These are phyloP conservation scores for Taiozyma sp. DNA, from an alignment of 1,139 yeast genomes.

Conservation along the genomic window DNA sequence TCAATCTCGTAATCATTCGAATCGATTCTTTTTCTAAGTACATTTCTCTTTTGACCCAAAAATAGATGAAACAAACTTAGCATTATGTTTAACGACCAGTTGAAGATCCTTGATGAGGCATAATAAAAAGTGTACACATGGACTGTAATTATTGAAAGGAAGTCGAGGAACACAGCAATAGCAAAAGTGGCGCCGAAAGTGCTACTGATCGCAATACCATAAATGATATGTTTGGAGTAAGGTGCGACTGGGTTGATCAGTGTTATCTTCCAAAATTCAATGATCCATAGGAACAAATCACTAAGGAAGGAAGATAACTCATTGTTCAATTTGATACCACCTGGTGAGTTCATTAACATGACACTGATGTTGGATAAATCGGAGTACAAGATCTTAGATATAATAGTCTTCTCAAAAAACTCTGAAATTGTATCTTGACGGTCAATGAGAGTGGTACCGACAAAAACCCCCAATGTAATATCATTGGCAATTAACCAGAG, in stretches of 20 bases:
- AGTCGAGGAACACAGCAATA: conserved; percentile 63
- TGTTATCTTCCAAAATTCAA: conserved; percentile 56
- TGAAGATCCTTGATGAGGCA: conserved; percentile 74
- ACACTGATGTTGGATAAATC: conserved; percentile 45
- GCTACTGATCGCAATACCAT: conserved; percentile 38
- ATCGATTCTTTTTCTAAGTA: conserved; percentile 81
- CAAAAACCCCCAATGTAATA: conserved; percentile 63
- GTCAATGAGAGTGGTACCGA: conserved; percentile 47
- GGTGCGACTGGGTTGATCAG: conserved; percentile 29
- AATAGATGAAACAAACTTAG: conserved; percentile 79
- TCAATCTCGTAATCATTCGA: conserved; percentile 80
- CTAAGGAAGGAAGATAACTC: conserved; percentile 86
- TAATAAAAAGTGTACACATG: conserved; percentile 77
- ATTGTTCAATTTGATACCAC: conserved; percentile 87
- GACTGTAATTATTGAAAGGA: conserved; percentile 55
- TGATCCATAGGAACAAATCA: conserved; percentile 81
- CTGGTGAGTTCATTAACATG: conserved; percentile 89
- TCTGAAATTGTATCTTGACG: conserved; percentile 35
- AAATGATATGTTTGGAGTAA: conserved; percentile 29
- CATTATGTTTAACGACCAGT: conserved; percentile 66
- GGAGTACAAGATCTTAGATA: conserved; percentile 31
- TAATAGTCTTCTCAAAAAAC: conserved; percentile 34
- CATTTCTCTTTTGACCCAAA: conserved; percentile 85
- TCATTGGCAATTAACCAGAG: conserved; percentile 88
- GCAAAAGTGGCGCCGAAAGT: conserved; percentile 65